phyloP scores from a whole-genome alignment of 2,329 filamentous ascomycete species.

The Aspergillus japonicus region DNA sequence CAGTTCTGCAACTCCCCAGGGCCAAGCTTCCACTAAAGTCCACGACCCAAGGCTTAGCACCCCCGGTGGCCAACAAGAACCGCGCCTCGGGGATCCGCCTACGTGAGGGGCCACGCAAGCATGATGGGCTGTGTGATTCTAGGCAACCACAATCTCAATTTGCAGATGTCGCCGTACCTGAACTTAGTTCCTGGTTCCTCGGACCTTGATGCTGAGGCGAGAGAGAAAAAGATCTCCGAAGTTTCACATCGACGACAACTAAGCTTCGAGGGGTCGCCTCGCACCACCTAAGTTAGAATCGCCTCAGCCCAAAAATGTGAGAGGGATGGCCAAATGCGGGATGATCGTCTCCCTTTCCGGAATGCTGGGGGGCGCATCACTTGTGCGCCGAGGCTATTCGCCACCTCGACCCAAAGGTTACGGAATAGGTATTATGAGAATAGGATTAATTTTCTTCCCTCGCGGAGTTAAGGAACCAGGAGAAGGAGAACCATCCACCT shows the following conservation, averaged over 20 bases:
- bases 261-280: not conserved
- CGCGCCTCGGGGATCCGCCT: not conserved
- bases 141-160: not conserved
- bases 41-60: not conserved
- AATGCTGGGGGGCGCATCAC: not conserved
- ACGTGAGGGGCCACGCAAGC: not conserved
- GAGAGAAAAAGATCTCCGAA: too few relatives aligned
- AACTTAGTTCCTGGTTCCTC: too few relatives aligned
- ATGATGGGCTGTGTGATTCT: not conserved
- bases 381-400: not conserved
- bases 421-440: not conserved
- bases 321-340: not conserved
- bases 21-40: not conserved
- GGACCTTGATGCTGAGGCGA: too few relatives aligned
- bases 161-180: not conserved
- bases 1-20: not conserved
- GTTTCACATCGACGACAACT: too few relatives aligned
- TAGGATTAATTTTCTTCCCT: not conserved
- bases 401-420: not conserved
- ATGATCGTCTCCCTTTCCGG: not conserved
- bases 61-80: not conserved
- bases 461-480: not conserved
- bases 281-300: not conserved
- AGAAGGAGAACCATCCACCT: not conserved
- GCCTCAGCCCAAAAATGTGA: not conserved